Evolutionary conservation across 306 rosid genomes (phyloP), one percentile per base, ranked within the genome.

Genomic region (Spatholobus suberectus): DNA sequence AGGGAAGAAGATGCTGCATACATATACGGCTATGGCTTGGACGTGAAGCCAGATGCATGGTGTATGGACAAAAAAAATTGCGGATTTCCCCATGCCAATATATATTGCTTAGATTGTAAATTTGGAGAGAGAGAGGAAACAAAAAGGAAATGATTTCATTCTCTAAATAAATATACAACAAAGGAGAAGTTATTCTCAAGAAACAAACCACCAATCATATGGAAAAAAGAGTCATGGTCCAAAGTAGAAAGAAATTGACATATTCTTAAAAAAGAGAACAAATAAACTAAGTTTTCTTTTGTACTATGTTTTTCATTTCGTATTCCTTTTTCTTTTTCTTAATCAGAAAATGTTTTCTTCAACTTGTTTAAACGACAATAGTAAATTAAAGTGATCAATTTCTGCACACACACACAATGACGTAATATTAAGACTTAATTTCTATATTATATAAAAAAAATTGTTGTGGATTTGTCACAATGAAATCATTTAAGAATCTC

Each of bases 151-250:
- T 15, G 15, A 58, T 17, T 27, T 62, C 46, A 62, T 66, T 66
- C 82, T 34, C 82, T 49, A 21, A 18, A 49, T 14, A 1, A 37
- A 21, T 21, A 41, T 59, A 27, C 12, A 58, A 58, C 24, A 61
- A 44, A 21, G 75, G 75, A 51, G 76, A 79, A 49, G 69, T 79
- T 59, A 51, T 37, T 51, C 76, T 68, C 43, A 51, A 79, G 82
- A 79, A 63, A 51, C 43, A 8, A 23, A 23, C 55, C 40, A 51
- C 67, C 75, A 37, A 66, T 51, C 57, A 52, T 52, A 66, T 37
- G 44, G 21, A 14, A 26, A 70, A 23, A 44, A 77, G 14, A 20
- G 29, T 51, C 41, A 9, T 37, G 41, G 18, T 68, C 67, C 40
- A 51, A 14, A 14, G 21, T 17, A 2, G 24, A 55, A 55, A 44